Percentiles rank a stretch among this genome's conserved stretches.
These are phyloP conservation scores for Lentinula aciculospora DNA, from an alignment of 768 basidiomycete species.

Conservation along the genomic window DNA sequence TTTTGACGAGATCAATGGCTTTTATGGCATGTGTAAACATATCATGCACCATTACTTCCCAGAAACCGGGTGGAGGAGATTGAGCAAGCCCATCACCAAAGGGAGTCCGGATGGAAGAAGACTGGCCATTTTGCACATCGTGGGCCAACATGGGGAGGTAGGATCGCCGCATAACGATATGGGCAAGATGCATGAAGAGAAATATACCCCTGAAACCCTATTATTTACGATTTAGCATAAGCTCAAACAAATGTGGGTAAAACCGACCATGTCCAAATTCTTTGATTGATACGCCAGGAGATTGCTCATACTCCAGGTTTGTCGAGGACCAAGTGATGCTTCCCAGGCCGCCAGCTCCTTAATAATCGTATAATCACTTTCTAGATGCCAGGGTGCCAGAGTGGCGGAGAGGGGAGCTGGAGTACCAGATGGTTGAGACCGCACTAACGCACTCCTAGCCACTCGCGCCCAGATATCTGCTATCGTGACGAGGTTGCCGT, in stretches of 20 bases:
- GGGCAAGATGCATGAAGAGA: slow-evolving; percentile 8
- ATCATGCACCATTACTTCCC: slow-evolving; percentile 12
- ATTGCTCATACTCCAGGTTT: slow-evolving; percentile 11
- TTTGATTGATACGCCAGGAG: slow-evolving; percentile 10
- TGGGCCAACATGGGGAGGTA: slow-evolving; percentile 9
- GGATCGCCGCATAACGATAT: slow-evolving; percentile 10
- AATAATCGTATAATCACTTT: slow-evolving; percentile 8
- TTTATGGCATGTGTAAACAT: slow-evolving; percentile 10
- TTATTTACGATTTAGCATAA: not conserved
- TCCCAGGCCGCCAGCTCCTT: slow-evolving; percentile 8
- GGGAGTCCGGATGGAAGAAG: not conserved
- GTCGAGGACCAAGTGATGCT: slow-evolving; percentile 7
- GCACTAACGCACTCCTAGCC: slow-evolving; percentile 9
- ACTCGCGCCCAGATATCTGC: slow-evolving; percentile 11
- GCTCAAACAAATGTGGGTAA: not conserved
- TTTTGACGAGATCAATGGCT: slow-evolving; percentile 10
- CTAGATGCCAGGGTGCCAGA: slow-evolving; percentile 9
- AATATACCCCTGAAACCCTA: slow-evolving; percentile 10
- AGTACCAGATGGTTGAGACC: not conserved
- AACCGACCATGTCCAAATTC: slow-evolving; percentile 9
- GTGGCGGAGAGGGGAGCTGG: not conserved
- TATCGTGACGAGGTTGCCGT: slow-evolving; percentile 8
- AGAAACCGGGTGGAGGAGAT: slow-evolving; percentile 4
- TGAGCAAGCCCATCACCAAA: not conserved
- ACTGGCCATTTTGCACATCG: slow-evolving; percentile 3